Base-by-base conservation (phyloP, 345 rosid genomes). In the Eucalyptus cladocalyx region DNA sequence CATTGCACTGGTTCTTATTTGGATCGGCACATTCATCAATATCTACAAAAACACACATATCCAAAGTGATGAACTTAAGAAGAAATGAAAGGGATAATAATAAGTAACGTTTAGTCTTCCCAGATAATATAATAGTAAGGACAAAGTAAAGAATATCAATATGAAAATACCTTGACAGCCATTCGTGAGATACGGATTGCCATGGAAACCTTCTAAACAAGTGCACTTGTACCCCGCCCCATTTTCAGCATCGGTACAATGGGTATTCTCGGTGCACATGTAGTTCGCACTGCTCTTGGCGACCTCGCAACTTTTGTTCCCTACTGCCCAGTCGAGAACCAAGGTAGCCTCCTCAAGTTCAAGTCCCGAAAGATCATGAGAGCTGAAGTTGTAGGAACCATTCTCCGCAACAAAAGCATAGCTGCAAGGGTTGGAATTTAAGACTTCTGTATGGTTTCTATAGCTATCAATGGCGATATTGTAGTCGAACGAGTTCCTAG, bases 241-340 rank as follows among this genome's bases (percentile, higher is more conserved):
- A 23, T 86, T 60, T 8, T 88, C 58, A 5, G 54, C 23, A n/a
- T 89, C 85, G 6, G 7, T 17, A 17, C 93, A 91, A 6, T 2
- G 1, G 58, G 92, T 92, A 37, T 92, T 90, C 18, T 54, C 83
- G 86, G 87, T 87, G 89, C 91, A 91, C 40, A 65, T 90, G 48
- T 37, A 54, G 26, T 16, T 15, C 28, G 11, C 8, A 16, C 30
- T 8, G 3, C 24, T 86, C 69, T 15, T 54, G 18, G 62, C 88
- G 2, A 3, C 89, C 14, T 47, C 9, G 42, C 92, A 91, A 2
- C 49, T 83, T 40, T 24, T 8, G 21, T 69, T n/a, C 28, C 89
- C 92, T 26, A 93, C 32, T 3, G 90, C 28, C 94, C 94, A 93
- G 86, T 92, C 92, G n/a, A 93, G 89, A 28, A 91, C 89, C 34